Conservation (phyloP, 148 eudicot genomes). For the Rhododendron mucronatum region DNA sequence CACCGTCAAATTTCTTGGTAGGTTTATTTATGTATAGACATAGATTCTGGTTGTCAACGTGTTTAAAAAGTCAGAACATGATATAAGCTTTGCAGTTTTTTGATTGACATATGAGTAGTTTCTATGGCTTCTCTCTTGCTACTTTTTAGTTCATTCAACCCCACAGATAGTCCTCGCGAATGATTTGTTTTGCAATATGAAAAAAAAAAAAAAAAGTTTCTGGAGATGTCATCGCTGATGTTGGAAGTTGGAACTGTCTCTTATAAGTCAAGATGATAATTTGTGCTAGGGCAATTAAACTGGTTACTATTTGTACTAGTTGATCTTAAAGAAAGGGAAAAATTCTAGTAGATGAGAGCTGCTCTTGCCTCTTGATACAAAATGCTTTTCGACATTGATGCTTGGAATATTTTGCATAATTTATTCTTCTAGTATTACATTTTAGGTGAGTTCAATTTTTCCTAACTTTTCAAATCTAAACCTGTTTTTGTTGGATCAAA, state of each 20-base stretch:
- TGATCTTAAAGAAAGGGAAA: neutral
- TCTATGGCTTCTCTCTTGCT: neutral
- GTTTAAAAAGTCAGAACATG: neutral
- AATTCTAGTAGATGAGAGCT: neutral
- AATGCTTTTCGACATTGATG: neutral
- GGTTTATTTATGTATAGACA: neutral
- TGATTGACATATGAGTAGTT: neutral
- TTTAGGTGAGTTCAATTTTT: neutral
- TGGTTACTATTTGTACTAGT: neutral
- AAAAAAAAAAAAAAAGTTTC: neutral
- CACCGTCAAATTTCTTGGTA: constrained; percentile 98
- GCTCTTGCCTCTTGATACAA: neutral
- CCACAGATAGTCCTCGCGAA: neutral
- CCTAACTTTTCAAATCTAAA: neutral
- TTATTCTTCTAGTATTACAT: neutral
- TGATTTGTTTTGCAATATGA: neutral
- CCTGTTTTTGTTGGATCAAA: neutral
- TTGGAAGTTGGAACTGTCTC: neutral
- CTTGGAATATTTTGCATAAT: neutral
- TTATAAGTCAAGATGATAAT: neutral
- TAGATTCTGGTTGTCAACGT: neutral
- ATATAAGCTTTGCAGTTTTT: neutral
- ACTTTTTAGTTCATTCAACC: neutral
- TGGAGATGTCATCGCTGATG: neutral
- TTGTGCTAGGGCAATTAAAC: neutral